Evolutionary conservation across 495 filamentous ascomycete species (phyloP), one percentile per base, ranked within the genome.

Genomic region (Letharia columbiana): DNA sequence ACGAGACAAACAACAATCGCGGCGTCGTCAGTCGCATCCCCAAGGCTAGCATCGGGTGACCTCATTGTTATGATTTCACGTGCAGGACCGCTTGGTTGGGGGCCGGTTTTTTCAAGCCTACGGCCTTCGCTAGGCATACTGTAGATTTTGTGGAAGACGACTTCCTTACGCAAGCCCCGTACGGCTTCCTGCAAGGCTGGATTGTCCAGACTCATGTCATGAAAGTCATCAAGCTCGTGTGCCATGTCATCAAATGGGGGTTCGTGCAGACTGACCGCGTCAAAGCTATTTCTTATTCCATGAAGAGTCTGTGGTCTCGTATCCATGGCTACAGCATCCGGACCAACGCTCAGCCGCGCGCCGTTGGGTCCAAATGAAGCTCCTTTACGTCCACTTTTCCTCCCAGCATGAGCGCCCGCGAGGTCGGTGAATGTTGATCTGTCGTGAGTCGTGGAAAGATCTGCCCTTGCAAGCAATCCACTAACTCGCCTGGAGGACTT

Each of bases 401-500:
- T 77, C 64, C 40, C 75, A 69, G 81, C 67, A 70, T 83, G 66
- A 76, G 81, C 42, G 72, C 81, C 78, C 64, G 79, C 79, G 54
- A 89, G 84, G 61, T 92, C 91, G 17, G 84, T 82, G 71, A 93
- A 94, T 28, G 85, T 83, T 5, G 87, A 79, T 62, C 89, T 82
- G 64, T 92, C 90, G 59, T 91, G 89, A 31, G 84, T 85, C 35
- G 79, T 87, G 0, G 91, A 93, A 17, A 97, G 78, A 72, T 98
- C 93, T 31, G 92, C 88, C 69, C 93, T 82, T n/a, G 94, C 90
- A 62, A 98, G 83, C 66, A 98, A 79, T 45, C 94, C 97, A 75
- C 94, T 98, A 31, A 98, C 91, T 40, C 94, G 83, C 41, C 94
- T 83, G 17, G 91, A 94, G 52, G 91, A 86, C 74, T 89, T 86